phyloP scores from a whole-genome alignment of 2,329 filamentous ascomycete species.

The Colletotrichum melonis region DNA sequence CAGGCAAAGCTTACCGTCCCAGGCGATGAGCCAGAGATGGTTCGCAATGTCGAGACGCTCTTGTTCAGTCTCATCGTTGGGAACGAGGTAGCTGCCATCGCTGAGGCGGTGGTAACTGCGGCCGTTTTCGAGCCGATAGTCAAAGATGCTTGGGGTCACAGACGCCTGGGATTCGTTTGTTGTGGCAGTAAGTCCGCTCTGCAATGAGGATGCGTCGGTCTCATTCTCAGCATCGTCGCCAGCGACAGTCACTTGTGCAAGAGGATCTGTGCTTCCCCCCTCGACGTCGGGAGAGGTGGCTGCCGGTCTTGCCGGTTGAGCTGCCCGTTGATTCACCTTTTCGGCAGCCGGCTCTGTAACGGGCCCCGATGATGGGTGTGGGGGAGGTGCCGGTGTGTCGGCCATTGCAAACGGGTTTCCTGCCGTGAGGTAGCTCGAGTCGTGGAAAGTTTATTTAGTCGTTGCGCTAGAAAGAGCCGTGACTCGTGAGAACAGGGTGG shows the following conservation, averaged over 20 bases:
- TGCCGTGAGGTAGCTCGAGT: neutral
- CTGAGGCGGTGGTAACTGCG: slow-evolving; percentile 33
- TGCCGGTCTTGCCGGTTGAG: neutral
- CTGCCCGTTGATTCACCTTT: neutral
- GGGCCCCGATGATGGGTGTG: no score
- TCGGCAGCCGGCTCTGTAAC: no score
- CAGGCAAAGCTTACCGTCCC: slow-evolving; percentile 52
- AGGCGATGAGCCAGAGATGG: slow-evolving; percentile 61
- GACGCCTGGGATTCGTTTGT: neutral
- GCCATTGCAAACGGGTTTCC: neutral
- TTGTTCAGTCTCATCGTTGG: slow-evolving; percentile 57
- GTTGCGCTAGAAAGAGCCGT: neutral
- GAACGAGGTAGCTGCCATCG: slow-evolving; percentile 44
- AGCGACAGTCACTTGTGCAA: neutral
- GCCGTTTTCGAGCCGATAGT: slow-evolving; percentile 33
- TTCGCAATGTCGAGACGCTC: slow-evolving; percentile 67
- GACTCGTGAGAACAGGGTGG: neutral
- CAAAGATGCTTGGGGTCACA: slow-evolving; percentile 13
- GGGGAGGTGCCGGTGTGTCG: neutral
- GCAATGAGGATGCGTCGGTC: neutral
- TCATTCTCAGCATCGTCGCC: neutral
- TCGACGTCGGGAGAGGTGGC: neutral
- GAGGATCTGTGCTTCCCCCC: no score
- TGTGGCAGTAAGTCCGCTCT: neutral
- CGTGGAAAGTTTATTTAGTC: no score